Percentiles rank a stretch among this genome's conserved stretches.
Conservation (phyloP, 148 eudicot species). For the Agrostemma githago region DNA sequence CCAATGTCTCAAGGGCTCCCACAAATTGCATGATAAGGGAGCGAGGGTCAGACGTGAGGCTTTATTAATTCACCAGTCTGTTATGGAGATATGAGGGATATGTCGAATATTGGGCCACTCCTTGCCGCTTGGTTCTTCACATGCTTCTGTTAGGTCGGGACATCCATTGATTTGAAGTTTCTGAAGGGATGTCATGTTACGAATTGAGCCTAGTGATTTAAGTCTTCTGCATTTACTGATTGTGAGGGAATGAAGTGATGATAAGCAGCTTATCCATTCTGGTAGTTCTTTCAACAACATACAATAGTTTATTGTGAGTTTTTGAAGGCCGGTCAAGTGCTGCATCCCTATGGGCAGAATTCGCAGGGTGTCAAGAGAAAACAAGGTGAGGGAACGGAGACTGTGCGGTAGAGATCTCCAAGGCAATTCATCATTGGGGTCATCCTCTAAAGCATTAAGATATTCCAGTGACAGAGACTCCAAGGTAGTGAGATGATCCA, state of each 20-base stretch:
- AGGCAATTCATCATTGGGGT: constrained; percentile 2
- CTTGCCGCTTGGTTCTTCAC: constrained; percentile 1
- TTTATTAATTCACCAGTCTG: too few species aligned
- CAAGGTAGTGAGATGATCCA: background rate
- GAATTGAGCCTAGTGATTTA: constrained; percentile 2
- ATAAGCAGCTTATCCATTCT: constrained; percentile 20
- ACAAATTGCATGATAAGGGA: too few species aligned
- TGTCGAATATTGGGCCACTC: constrained; percentile 17
- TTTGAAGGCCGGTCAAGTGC: constrained; percentile 21
- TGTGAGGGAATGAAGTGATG: constrained; percentile 17
- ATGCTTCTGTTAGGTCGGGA: background rate
- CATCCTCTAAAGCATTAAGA: background rate
- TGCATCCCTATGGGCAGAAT: constrained; percentile 12
- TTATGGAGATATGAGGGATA: background rate
- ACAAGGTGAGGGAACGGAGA: constrained; percentile 14
- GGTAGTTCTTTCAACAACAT: constrained; percentile 2
- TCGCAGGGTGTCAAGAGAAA: background rate
- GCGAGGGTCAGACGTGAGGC: too few species aligned
- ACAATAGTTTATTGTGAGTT: background rate
- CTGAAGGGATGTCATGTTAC: constrained; percentile 14
- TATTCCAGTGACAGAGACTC: background rate
- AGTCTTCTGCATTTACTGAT: background rate
- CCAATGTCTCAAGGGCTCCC: too few species aligned
- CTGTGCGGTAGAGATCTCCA: constrained; percentile 4
- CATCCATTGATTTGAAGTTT: background rate